Base-by-base conservation (phyloP, 306 rosid genomes). In the Astragalus membranaceus region DNA sequence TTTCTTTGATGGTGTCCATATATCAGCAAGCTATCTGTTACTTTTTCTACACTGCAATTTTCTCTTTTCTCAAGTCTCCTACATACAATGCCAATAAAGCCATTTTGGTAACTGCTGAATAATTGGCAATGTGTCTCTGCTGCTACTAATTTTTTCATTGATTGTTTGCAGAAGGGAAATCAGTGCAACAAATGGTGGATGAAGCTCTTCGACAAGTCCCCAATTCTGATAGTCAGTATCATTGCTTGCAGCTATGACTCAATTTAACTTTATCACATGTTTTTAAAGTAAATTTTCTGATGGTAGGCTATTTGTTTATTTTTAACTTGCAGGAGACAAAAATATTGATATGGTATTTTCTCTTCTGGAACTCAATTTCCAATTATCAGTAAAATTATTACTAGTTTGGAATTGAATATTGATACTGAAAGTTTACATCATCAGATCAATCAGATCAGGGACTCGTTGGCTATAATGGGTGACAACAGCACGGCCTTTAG, bases 381-480 rank as follows among this genome's bases (percentile, higher is more conserved):
- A 50, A 55, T 67, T 63, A 72, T 76, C 56, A n/a, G 8, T 62
- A 11, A 42, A 35, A 50, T 60, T 69, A 53, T 59, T 74, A 14
- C 56, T 64, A 66, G 51, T 67, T 62, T 37, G 36, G 50, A 60
- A 71, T 43, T 70, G 60, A 77, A 69, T 62, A 66, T 37, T 42
- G 63, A 67, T 52, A 57, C 72, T 60, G 72, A 67, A 69, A 73
- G 41, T 61, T 83, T 12, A 68, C 77, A 65, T 83, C 68, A 76
- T 75, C 86, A 95, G 99, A 87, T 95, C 60, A 95, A 95, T 83
- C 97, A 88, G 81, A 95, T 95, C 78, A 86, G 99, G 48, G 96
- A 95, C 44, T 95, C 99, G n/a, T 85, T 95, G 83, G 97, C 97
- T 82, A 68, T 91, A 44, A 95, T 91, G 99, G 99, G 99, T 47